phyloP scores from a whole-genome alignment of 345 rosid species.

The Eutrema japonicum region DNA sequence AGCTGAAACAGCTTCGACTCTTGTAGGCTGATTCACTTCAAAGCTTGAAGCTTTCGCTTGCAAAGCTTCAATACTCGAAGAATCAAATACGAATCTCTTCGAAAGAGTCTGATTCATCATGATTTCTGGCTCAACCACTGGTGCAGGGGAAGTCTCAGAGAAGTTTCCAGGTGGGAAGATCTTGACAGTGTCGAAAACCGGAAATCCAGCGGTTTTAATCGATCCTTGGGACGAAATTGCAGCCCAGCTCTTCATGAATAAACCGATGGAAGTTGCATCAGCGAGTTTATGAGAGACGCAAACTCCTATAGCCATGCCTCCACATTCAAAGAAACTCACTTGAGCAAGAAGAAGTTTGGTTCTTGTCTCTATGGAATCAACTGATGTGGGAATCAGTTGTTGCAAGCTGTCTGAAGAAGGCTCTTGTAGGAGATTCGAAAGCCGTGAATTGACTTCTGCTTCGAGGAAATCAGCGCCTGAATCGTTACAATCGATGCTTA shows the following conservation, averaged over 20 bases:
- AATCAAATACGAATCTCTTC: slow-evolving; percentile 36
- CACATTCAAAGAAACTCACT: slow-evolving; percentile 45
- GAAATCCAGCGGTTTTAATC: slow-evolving; percentile 26
- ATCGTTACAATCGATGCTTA: slow-evolving; percentile 46
- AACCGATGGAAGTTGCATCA: slow-evolving; percentile 28
- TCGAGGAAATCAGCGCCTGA: slow-evolving; percentile 44
- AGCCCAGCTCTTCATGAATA: slow-evolving; percentile 45
- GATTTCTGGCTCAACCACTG: slow-evolving; percentile 44
- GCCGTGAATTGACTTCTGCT: slow-evolving; percentile 40
- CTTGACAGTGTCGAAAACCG: slow-evolving; percentile 28
- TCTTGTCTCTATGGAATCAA: slow-evolving; percentile 25
- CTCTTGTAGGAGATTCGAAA: slow-evolving; percentile 39
- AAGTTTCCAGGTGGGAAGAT: slow-evolving; percentile 39
- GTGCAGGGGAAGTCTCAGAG: slow-evolving; percentile 44
- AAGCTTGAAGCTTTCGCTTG: slow-evolving; percentile 44
- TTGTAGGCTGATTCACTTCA: slow-evolving; percentile 47
- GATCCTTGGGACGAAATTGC: slow-evolving; percentile 38
- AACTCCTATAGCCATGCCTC: slow-evolving; percentile 45
- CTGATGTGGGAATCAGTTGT: slow-evolving; percentile 46
- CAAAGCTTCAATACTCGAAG: slow-evolving; percentile 31
- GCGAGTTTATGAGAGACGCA: slow-evolving; percentile 44
- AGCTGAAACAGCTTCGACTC: slow-evolving; percentile 59
- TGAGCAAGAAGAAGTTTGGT: slow-evolving; percentile 45
- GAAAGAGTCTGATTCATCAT: slow-evolving; percentile 27
- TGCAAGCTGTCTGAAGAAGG: slow-evolving; percentile 33